A percentile compares a stretch with the other conserved stretches of the same genome.
phyloP scores from a whole-genome alignment of 306 rosid genomes.

The Boehmeria nivea region DNA sequence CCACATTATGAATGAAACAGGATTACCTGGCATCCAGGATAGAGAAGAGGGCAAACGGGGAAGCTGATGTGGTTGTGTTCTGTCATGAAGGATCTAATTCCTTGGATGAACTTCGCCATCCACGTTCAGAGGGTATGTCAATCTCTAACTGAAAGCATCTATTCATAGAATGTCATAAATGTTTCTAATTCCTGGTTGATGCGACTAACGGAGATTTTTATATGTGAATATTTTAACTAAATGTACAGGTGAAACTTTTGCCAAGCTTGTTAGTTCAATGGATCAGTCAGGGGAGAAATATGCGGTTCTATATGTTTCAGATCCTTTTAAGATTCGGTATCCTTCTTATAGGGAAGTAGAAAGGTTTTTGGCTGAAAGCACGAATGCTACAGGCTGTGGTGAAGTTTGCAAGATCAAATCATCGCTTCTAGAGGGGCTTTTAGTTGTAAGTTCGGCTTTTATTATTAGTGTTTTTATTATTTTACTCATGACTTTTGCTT shows the following conservation, averaged over 20 bases:
- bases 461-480: no score
- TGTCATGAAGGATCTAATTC: slow-evolving; percentile 51
- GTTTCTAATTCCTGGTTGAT: no score
- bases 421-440: slow-evolving; percentile 86
- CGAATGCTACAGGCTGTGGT: slow-evolving; percentile 48
- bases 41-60: slow-evolving; percentile 45
- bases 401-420: slow-evolving; percentile 79
- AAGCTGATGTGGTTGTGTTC: slow-evolving; percentile 68
- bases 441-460: slow-evolving; percentile 56
- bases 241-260: slow-evolving; percentile 57
- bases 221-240: slow-evolving; percentile 1
- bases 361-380: slow-evolving; percentile 74
- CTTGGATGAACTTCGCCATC: slow-evolving; percentile 37
- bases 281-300: slow-evolving; percentile 79
- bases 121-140: slow-evolving; percentile 73
- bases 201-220: background rate
- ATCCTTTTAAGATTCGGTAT: slow-evolving; percentile 49
- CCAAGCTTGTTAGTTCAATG: slow-evolving; percentile 54
- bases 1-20: slow-evolving; percentile 32
- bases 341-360: slow-evolving; percentile 63
- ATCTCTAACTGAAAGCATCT: no score
- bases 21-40: slow-evolving; percentile 63
- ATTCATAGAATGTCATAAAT: no score
- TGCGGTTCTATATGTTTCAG: slow-evolving; percentile 81
- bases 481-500: no score